Conservation (phyloP, 2,329 filamentous ascomycete species). For the Amauroascus verrucosus region DNA sequence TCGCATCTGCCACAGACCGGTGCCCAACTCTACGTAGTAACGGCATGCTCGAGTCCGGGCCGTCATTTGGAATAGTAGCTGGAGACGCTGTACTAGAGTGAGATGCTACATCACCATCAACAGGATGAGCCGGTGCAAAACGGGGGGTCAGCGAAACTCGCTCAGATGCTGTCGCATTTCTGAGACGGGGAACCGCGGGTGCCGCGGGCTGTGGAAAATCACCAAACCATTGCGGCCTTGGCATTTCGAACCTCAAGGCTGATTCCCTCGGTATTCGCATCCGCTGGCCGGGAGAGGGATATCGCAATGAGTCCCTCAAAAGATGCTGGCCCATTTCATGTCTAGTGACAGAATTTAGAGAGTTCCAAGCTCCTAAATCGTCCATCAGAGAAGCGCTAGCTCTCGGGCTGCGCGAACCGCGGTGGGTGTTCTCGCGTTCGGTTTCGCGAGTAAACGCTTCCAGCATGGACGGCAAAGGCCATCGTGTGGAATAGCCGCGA, state of each 20-base stretch:
- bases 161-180: conserved; percentile 9
- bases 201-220: conserved; percentile 16
- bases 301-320: conserved; percentile 28
- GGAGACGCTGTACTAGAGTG: conserved; percentile 4
- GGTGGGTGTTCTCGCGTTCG: conserved; percentile 23
- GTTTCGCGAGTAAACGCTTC: conserved; percentile 23
- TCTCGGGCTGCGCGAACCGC: neutral
- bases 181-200: neutral
- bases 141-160: conserved; percentile 30
- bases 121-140: conserved; percentile 35
- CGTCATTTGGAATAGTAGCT: conserved; percentile 13
- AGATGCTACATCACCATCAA: conserved; percentile 1
- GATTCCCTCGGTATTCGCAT: conserved; percentile 31
- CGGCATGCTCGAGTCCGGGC: conserved; percentile 20
- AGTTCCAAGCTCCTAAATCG: conserved; percentile 20
- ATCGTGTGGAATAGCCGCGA: conserved; percentile 24
- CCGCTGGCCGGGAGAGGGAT: conserved; percentile 26
- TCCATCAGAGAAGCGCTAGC: neutral
- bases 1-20: conserved; percentile 23
- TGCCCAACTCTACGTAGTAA: conserved; percentile 29
- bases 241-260: conserved; percentile 25
- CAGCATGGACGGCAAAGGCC: conserved; percentile 23
- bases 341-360: conserved; percentile 18
- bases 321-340: conserved; percentile 29
- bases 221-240: conserved; percentile 20